Base-by-base conservation (phyloP, 176 grass and related monocot species). In the Calamus simplicifolius region DNA sequence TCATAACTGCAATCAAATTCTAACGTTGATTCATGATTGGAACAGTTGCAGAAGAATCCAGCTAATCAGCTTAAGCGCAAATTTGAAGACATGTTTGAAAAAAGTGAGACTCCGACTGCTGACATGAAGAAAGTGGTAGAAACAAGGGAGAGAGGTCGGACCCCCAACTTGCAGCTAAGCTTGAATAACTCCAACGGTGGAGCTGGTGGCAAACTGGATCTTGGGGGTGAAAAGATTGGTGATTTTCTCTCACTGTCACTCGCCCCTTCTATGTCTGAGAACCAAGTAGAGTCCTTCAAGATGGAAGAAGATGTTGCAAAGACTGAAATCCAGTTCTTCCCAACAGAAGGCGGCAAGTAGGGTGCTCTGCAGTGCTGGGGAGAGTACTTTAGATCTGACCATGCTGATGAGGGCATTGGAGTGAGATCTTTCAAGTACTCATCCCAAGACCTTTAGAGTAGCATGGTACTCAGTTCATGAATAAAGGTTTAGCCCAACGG, bases 341-440 rank as follows among this genome's bases (percentile, higher is more conserved):
- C 30, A 52, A 81, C 19, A 73, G 70, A 74, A 64, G 80, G 69
- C 70, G 77, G 72, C 63, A 91, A 70, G 2, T 67, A 79, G 77
- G 87, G 75, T 70, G 59, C 67, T 75, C 28, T 77, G 74, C 35
- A 7, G 2, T 13, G 35, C 35, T 12, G 93, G 81, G 73, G 77
- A 77, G 93, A 98, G 87, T 92, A 92, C 84, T 92, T 92, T 92
- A 83, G 93, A 98, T 92, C 93, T 98, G 87, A 98, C 93, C 87
- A 98, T 98, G 93, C 92, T 87, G 68, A 98, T 98, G 68, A 85
- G 61, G 63, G 93, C 93, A 98, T 88, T 88, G 93, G 87, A 98
- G 87, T 98, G 87, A 98, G 93, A 98, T 98, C 87, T 88, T 97
- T 98, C 75, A 88, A 92, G 87, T 92, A 92, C 93, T 91, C 80